These are phyloP conservation scores for Papiliotrema laurentii DNA, from an alignment of 1,284 basidiomycete genomes.

Conservation along the genomic window DNA sequence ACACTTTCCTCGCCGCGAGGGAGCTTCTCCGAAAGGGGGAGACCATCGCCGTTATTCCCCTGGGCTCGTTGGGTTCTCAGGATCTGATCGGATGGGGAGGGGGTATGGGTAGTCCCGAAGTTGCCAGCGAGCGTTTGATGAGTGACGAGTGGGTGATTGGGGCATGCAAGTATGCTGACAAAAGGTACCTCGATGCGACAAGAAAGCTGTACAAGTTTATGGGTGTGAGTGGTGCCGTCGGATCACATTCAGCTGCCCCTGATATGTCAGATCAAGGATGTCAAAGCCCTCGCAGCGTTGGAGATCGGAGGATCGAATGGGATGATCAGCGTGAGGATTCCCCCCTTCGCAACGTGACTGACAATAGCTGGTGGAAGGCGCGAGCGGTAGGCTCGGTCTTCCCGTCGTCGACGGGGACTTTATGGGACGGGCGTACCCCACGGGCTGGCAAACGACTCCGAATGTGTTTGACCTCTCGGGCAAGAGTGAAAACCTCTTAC, in stretches of 20 bases:
- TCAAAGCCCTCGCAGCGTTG: conserved; percentile 16
- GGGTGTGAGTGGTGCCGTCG: conserved; percentile 4
- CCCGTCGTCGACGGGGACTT: conserved; percentile 53
- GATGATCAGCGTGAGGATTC: conserved; percentile 50
- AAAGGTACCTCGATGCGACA: conserved; percentile 13
- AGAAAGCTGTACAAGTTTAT: conserved; percentile 18
- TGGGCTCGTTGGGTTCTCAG: conserved; percentile 7
- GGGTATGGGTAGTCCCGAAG: conserved; percentile 55
- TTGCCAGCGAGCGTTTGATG: conserved; percentile 28
- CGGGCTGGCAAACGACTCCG: conserved; percentile 27
- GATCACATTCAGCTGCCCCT: not conserved
- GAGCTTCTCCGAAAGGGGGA: conserved; percentile 21
- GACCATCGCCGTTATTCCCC: conserved; percentile 18
- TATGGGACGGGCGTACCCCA: conserved; percentile 28
- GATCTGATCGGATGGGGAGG: conserved; percentile 32
- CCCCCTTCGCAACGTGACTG: not conserved
- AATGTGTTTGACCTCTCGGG: conserved; percentile 26
- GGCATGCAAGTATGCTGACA: not conserved
- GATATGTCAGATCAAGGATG: conserved; percentile 8
- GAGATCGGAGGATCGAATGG: conserved; percentile 58
- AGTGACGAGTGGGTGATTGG: conserved; percentile 16
- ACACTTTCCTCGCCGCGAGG: conserved; percentile 11
- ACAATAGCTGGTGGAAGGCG: conserved; percentile 45
- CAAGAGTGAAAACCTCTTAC: conserved; percentile 23
- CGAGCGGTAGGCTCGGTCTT: conserved; percentile 29